Evolutionary conservation across 768 basidiomycete genomes (phyloP).

Genomic region (Mycena metata): DNA sequence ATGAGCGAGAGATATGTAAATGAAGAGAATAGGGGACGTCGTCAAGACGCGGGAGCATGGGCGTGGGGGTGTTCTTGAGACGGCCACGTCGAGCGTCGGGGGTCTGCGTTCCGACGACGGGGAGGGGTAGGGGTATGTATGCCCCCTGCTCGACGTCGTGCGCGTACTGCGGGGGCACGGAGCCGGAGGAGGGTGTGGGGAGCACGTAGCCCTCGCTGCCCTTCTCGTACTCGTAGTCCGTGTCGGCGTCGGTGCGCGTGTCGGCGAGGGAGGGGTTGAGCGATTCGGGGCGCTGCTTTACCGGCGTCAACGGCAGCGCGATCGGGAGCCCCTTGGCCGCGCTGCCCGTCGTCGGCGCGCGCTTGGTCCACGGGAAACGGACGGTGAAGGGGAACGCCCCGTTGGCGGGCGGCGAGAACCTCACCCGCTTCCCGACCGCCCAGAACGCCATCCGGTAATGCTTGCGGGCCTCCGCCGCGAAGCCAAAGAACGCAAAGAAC

Average conservation of each 20-base stretch:
- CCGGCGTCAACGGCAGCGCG: slow-evolving; percentile 10
- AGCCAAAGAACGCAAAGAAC: slow-evolving; percentile 65
- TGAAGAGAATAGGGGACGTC: too few relatives aligned
- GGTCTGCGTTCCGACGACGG: neutral
- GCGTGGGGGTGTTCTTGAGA: neutral
- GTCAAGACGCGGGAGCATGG: slow-evolving; percentile 1
- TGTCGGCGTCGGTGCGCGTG: slow-evolving; percentile 11
- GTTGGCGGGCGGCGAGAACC: slow-evolving; percentile 1
- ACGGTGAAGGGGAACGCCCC: too few relatives aligned
- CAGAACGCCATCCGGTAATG: slow-evolving; percentile 59
- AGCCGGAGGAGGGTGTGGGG: neutral
- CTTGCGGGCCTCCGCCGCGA: slow-evolving; percentile 70
- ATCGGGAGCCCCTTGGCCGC: neutral
- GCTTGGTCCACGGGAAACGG: slow-evolving; percentile 10
- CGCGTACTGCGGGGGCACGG: slow-evolving; percentile 9
- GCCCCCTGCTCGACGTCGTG: slow-evolving; percentile 12
- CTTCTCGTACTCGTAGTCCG: neutral
- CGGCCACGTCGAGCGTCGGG: slow-evolving; percentile 5
- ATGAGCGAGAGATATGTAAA: neutral
- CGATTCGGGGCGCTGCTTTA: slow-evolving; percentile 15
- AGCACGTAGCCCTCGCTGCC: neutral
- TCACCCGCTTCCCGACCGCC: slow-evolving; percentile 47
- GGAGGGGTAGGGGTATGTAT: neutral
- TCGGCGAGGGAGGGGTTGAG: slow-evolving; percentile 10
- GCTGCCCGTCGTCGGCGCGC: too few relatives aligned